Conservation (phyloP, 208 protist species). For the Novymonas esmeraldas region DNA sequence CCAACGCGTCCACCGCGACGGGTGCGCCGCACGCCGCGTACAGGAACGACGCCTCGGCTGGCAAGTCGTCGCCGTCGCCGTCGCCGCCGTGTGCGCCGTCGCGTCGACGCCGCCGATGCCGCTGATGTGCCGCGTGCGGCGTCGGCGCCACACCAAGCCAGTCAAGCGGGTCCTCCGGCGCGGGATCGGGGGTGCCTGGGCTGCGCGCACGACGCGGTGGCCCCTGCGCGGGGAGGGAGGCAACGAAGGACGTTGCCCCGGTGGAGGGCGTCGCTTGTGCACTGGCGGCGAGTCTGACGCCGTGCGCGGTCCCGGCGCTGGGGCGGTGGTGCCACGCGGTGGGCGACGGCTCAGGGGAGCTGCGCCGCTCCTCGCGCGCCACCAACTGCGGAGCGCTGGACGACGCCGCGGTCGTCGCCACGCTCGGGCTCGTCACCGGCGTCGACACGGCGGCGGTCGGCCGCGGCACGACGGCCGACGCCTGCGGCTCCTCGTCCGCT, state of each 20-base stretch:
- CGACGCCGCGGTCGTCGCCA: neutral
- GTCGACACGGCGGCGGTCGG: neutral
- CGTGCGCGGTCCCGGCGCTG: no score
- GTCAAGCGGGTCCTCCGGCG: neutral
- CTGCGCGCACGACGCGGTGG: neutral
- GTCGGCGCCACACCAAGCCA: neutral
- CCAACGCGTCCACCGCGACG: no score
- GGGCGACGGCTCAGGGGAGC: neutral
- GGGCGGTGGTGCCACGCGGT: neutral
- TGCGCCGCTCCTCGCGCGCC: neutral
- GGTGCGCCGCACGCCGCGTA: no score
- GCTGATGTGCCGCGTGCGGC: conserved; percentile 6
- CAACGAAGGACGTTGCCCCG: conserved; percentile 12
- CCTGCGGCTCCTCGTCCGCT: neutral
- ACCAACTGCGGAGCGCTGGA: neutral
- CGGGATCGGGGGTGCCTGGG: neutral
- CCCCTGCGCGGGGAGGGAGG: conserved; percentile 14
- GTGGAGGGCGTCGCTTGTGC: neutral
- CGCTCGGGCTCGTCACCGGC: neutral
- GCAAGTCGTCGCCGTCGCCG: neutral
- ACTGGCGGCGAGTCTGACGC: no score
- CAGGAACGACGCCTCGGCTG: neutral
- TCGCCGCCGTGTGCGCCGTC: conserved; percentile 2
- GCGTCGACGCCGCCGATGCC: neutral
- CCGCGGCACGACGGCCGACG: neutral